Evolutionary conservation across 2,329 filamentous ascomycete species (phyloP).

Genomic region (Rhytidhysteron rufulum): DNA sequence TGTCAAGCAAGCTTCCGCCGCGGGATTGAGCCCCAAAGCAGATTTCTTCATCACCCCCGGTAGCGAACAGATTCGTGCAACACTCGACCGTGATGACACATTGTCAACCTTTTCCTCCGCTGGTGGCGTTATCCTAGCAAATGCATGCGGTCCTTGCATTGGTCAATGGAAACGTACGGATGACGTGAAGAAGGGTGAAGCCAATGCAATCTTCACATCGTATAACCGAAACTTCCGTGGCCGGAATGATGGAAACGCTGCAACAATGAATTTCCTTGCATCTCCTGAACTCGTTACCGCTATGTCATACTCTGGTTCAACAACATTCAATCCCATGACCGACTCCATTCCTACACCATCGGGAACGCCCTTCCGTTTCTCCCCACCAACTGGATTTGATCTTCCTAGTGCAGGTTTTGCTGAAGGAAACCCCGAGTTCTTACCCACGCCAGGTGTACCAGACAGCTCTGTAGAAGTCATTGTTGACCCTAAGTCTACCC

Average conservation of each 20-base stretch:
- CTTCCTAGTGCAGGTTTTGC: conserved; percentile 74
- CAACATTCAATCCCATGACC: conserved; percentile 93
- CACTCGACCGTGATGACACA: conserved; percentile 83
- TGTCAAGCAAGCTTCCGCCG: conserved; percentile 83
- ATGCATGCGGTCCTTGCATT: conserved; percentile 89
- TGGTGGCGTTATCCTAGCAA: conserved; percentile 85
- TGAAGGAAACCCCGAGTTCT: conserved; percentile 69
- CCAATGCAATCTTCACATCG: conserved; percentile 92
- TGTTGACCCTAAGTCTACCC: conserved; percentile 82
- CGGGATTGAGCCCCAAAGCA: conserved; percentile 83
- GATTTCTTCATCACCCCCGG: conserved; percentile 97
- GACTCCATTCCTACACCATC: conserved; percentile 77
- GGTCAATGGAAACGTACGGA: conserved; percentile 95
- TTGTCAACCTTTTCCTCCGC: conserved; percentile 80
- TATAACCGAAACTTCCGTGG: conserved; percentile 99
- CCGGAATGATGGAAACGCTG: conserved; percentile 92
- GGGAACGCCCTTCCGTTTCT: conserved; percentile 80
- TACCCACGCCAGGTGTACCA: conserved; percentile 67
- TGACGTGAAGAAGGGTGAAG: conserved; percentile 74
- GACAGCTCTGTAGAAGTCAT: conserved; percentile 68
- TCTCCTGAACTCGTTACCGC: conserved; percentile 96
- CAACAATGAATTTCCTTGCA: conserved; percentile 98
- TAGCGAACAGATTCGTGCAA: conserved; percentile 94
- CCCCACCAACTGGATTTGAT: conserved; percentile 61
- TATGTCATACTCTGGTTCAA: conserved; percentile 87